Conservation (phyloP, 164 flowering plant species). For the Aristolochia fimbriata region DNA sequence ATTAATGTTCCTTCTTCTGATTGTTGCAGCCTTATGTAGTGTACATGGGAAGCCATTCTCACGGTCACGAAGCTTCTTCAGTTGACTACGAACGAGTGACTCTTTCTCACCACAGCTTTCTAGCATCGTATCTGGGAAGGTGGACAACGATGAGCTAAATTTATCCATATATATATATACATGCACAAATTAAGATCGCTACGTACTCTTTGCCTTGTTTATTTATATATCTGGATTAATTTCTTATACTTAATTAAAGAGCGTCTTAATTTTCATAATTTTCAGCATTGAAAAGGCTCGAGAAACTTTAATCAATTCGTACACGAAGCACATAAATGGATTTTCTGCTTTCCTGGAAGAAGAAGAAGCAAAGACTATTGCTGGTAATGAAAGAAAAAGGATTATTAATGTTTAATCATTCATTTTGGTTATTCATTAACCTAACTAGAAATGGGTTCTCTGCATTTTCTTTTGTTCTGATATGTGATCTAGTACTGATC, state of each 20-base stretch:
- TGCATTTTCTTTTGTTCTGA: too few species aligned
- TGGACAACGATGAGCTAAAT: too few species aligned
- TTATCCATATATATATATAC: too few species aligned
- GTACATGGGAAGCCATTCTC: constrained; percentile 58
- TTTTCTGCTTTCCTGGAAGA: constrained; percentile 64
- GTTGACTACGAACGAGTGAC: constrained; percentile 28
- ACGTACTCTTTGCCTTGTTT: background rate
- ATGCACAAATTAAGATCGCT: background rate
- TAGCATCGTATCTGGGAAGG: constrained; percentile 27
- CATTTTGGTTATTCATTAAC: too few species aligned
- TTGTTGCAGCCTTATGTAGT: constrained; percentile 52
- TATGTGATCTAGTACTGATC: too few species aligned
- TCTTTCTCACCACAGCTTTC: constrained; percentile 38
- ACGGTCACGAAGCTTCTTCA: constrained; percentile 18
- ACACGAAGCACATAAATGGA: constrained; percentile 49
- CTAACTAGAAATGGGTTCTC: too few species aligned
- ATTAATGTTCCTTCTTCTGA: background rate
- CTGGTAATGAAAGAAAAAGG: constrained; percentile 32
- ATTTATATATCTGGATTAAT: background rate
- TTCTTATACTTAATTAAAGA: background rate
- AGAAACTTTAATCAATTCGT: constrained; percentile 46
- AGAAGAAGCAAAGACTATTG: constrained; percentile 41
- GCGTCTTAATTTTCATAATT: background rate
- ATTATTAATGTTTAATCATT: too few species aligned
- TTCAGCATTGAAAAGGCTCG: constrained; percentile 30